Conservation (phyloP, 129 eudicot species). For the Mikania micrantha region DNA sequence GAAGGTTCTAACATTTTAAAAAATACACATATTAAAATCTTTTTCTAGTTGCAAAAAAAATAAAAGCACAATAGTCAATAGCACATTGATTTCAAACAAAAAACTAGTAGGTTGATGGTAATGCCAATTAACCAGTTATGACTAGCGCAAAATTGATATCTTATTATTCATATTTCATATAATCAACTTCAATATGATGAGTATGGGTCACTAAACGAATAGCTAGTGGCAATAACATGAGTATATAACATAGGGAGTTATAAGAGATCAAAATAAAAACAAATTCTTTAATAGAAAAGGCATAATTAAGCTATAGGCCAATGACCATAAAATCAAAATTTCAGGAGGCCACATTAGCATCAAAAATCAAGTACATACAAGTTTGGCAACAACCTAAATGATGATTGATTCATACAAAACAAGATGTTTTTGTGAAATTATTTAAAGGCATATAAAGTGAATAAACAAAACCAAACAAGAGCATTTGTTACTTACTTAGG, state of each 20-base stretch:
- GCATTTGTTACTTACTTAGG: constrained; percentile 64
- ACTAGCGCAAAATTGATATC: neutral
- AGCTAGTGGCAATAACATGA: too few relatives aligned
- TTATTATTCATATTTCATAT: neutral
- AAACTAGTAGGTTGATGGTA: neutral
- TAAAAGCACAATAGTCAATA: too few relatives aligned
- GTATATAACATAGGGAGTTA: neutral
- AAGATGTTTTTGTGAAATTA: neutral
- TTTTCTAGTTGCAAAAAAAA: neutral
- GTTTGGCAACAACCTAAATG: constrained; percentile 7
- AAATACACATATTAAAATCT: too few relatives aligned
- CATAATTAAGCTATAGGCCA: neutral
- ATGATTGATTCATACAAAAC: neutral
- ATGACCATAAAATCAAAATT: neutral
- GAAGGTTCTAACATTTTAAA: too few relatives aligned
- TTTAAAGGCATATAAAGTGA: constrained; percentile 1
- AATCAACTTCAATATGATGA: too few relatives aligned
- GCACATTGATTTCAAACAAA: neutral
- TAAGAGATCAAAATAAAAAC: constrained; percentile 2
- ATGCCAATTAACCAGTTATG: neutral
- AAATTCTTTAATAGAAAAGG: neutral
- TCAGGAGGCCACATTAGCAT: neutral
- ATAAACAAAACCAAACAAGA: neutral
- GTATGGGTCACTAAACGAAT: too few relatives aligned
- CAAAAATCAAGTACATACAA: constrained; percentile 6